Percentiles rank a stretch among this genome's conserved stretches.
phyloP scores from a whole-genome alignment of 2,329 filamentous ascomycete genomes.

The Colletotrichum tropicale region DNA sequence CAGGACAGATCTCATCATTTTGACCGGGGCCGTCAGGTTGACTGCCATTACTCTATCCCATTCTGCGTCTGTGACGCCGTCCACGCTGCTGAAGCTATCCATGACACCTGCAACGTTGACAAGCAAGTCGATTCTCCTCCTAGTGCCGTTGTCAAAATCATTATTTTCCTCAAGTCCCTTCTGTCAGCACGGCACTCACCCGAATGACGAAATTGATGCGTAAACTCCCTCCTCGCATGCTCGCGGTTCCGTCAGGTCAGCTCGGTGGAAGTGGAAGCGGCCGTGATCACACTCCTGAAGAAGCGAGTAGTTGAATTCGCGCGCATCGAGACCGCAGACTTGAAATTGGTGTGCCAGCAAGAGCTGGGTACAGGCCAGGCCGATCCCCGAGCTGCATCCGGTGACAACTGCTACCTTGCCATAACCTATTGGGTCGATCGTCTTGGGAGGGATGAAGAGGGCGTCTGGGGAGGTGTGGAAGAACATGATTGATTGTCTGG shows the following conservation, averaged over 20 bases:
- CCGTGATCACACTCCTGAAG: conserved; percentile 27
- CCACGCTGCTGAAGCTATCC: conserved; percentile 44
- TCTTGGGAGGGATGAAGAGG: conserved; percentile 26
- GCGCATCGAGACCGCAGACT: conserved; percentile 1
- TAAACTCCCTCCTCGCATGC: conserved; percentile 29
- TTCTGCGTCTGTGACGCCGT: conserved; percentile 38
- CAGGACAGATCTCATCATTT: conserved; percentile 48
- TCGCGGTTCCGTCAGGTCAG: conserved; percentile 31
- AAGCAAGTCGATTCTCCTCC: conserved; percentile 41
- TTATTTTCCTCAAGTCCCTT: not conserved
- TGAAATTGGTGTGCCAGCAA: conserved; percentile 25
- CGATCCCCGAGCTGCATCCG: conserved; percentile 35
- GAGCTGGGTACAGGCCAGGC: conserved; percentile 34
- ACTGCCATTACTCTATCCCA: conserved; percentile 44
- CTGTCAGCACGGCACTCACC: not conserved
- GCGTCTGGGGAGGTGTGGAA: conserved; percentile 29
- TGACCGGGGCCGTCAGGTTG: conserved; percentile 47
- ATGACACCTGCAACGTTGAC: conserved; percentile 49
- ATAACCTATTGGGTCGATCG: conserved; percentile 16
- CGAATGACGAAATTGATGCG: not conserved
- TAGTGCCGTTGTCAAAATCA: not conserved
- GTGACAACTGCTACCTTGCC: conserved; percentile 33
- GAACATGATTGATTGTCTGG: conserved; percentile 22
- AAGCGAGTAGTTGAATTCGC: conserved; percentile 22
- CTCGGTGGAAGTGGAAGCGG: conserved; percentile 36